phyloP scores from a whole-genome alignment of 495 filamentous ascomycete species.

The Penicillium fimorum region DNA sequence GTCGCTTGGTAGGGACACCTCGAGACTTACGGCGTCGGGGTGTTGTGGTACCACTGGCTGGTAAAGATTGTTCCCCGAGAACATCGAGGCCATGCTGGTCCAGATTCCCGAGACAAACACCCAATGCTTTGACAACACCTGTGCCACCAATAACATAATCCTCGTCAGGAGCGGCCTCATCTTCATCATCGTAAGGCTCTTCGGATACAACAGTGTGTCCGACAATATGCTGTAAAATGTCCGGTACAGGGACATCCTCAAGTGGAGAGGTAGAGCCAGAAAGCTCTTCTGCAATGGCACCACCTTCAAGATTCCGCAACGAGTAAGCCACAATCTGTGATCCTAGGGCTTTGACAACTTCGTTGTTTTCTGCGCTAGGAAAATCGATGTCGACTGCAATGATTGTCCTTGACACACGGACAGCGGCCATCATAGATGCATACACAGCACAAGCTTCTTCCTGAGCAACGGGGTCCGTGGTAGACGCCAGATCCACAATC shows the following conservation, averaged over 20 bases:
- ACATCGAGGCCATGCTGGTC: slow-evolving; percentile 38
- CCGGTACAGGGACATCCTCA: slow-evolving; percentile 52
- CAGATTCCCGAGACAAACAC: slow-evolving; percentile 79
- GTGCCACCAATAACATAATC: slow-evolving; percentile 96
- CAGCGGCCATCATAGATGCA: slow-evolving; percentile 85
- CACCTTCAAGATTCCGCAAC: slow-evolving; percentile 81
- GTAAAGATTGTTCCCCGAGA: slow-evolving; percentile 40
- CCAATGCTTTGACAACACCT: slow-evolving; percentile 89
- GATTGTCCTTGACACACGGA: slow-evolving; percentile 76
- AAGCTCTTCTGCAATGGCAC: slow-evolving; percentile 48
- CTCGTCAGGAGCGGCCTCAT: slow-evolving; percentile 77
- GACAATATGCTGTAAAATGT: slow-evolving; percentile 67
- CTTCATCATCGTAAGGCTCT: slow-evolving; percentile 57
- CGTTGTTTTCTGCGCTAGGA: slow-evolving; percentile 71
- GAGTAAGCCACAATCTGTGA: slow-evolving; percentile 93
- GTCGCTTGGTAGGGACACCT: slow-evolving; percentile 55
- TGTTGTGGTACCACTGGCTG: slow-evolving; percentile 54
- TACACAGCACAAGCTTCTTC: slow-evolving; percentile 95
- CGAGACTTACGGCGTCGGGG: slow-evolving; percentile 48
- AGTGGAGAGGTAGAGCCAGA: slow-evolving; percentile 34
- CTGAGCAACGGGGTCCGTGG: slow-evolving; percentile 66
- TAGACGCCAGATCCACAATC: slow-evolving; percentile 64
- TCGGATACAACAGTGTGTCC: slow-evolving; percentile 50
- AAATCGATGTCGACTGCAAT: slow-evolving; percentile 92
- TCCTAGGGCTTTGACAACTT: slow-evolving; percentile 88